A percentile compares a stretch with the other conserved stretches of the same genome.
Evolutionary conservation across 2,329 filamentous ascomycete genomes (phyloP).

Genomic region (Alternaria solani): DNA sequence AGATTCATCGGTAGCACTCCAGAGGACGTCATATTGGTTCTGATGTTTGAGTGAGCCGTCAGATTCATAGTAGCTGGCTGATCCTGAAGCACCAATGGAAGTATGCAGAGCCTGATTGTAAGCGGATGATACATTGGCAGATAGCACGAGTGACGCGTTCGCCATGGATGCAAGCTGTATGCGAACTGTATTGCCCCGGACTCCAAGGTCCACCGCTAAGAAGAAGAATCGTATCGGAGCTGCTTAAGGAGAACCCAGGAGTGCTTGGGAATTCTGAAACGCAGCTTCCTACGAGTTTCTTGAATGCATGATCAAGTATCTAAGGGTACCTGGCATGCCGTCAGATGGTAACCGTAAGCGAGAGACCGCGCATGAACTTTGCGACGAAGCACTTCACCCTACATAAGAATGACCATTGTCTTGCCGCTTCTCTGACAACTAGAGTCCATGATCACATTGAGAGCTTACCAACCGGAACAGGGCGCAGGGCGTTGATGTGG

Average conservation of each 20-base stretch:
- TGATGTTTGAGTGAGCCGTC: too few species aligned
- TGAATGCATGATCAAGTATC: conserved; percentile 6
- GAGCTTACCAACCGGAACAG: background rate
- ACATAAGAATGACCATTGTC: background rate
- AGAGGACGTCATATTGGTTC: too few species aligned
- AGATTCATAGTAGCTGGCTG: too few species aligned
- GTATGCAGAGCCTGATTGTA: background rate
- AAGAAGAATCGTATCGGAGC: background rate
- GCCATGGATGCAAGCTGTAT: conserved; percentile 1
- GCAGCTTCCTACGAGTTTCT: conserved; percentile 1
- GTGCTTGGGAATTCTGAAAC: conserved; percentile 4
- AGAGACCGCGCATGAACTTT: background rate
- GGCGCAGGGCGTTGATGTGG: background rate
- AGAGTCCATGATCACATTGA: background rate
- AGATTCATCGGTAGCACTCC: too few species aligned
- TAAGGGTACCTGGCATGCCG: background rate
- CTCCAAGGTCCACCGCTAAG: background rate
- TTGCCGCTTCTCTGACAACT: background rate
- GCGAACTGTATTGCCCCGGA: background rate
- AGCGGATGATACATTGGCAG: background rate
- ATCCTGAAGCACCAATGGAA: too few species aligned
- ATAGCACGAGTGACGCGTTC: background rate
- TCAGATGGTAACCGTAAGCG: background rate
- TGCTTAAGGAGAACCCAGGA: background rate
- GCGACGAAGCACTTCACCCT: background rate